Conservation (phyloP, 768 basidiomycete genomes). For the Auricularia sp. region DNA sequence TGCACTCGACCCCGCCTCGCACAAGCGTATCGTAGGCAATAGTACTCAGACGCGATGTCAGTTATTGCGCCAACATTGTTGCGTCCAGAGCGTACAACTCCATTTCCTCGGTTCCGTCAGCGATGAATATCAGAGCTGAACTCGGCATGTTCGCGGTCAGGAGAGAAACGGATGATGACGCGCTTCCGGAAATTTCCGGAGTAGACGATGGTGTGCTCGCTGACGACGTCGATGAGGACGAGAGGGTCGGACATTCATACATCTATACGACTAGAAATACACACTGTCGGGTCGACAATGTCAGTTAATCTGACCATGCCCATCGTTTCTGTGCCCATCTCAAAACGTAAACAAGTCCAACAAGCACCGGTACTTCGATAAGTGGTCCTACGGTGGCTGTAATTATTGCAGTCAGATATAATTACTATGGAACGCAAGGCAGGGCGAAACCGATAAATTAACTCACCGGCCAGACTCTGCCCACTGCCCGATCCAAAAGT, state of each 20-base stretch:
- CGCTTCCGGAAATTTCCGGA: not conserved
- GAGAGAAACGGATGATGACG: not conserved
- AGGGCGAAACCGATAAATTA: too few relatives aligned
- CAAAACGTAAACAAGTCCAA: conserved; percentile 11
- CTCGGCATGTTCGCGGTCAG: conserved; percentile 13
- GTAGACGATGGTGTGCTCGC: too few relatives aligned
- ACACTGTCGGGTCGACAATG: too few relatives aligned
- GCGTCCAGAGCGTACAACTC: conserved; percentile 50
- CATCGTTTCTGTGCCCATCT: not conserved
- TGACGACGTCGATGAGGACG: too few relatives aligned
- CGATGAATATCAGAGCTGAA: conserved; percentile 62
- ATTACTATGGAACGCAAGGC: too few relatives aligned
- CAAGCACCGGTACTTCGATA: conserved; percentile 51
- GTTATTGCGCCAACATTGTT: not conserved
- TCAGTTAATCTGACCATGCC: not conserved
- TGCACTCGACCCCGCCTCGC: conserved; percentile 56
- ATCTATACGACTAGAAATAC: not conserved
- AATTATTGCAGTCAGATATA: too few relatives aligned
- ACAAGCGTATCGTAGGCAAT: conserved; percentile 77
- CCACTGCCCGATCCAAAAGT: conserved; percentile 70
- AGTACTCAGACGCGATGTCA: conserved; percentile 37
- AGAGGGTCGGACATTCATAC: not conserved
- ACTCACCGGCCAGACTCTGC: conserved; percentile 51
- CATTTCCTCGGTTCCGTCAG: conserved; percentile 83
- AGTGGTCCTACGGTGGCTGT: conserved; percentile 63